A percentile compares a stretch with the other conserved stretches of the same genome.
phyloP scores from a whole-genome alignment of 176 grass and related monocot species.

The Carex cristatella region DNA sequence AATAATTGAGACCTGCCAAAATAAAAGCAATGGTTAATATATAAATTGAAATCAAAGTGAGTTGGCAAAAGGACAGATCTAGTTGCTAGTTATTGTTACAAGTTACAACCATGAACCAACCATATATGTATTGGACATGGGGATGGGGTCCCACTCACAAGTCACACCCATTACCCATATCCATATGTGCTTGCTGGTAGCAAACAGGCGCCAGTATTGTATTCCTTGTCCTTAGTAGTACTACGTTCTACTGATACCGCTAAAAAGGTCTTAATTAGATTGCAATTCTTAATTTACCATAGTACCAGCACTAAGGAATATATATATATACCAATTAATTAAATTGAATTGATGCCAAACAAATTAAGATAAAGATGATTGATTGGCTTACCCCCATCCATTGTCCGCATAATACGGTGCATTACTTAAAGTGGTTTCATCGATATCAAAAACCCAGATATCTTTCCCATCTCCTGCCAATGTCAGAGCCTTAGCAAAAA shows the following conservation, averaged over 20 bases:
- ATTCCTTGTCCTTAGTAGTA: too few relatives aligned
- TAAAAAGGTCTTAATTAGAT: too few relatives aligned
- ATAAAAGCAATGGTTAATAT: background rate
- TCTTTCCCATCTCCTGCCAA: slow-evolving; percentile 31
- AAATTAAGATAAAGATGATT: background rate
- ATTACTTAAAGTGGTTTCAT: slow-evolving; percentile 84
- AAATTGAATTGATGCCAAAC: background rate
- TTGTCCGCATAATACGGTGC: slow-evolving; percentile 54
- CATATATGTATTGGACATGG: too few relatives aligned
- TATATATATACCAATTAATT: too few relatives aligned
- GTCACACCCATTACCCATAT: too few relatives aligned
- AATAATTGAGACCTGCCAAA: slow-evolving; percentile 34
- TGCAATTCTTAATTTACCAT: background rate
- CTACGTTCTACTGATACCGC: too few relatives aligned
- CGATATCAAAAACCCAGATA: slow-evolving; percentile 77
- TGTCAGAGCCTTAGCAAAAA: slow-evolving; percentile 38
- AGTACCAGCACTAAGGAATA: background rate
- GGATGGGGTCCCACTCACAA: too few relatives aligned
- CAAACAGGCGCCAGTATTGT: too few relatives aligned
- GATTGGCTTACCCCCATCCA: slow-evolving; percentile 53
- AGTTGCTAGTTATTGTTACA: background rate
- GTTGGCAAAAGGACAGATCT: background rate
- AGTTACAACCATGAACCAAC: too few relatives aligned
- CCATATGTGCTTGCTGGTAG: too few relatives aligned
- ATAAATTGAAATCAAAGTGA: background rate